A percentile compares a stretch with the other conserved stretches of the same genome.
Evolutionary conservation across 805 yeast species (phyloP).

Genomic region (Metschnikowia gelsemii): DNA sequence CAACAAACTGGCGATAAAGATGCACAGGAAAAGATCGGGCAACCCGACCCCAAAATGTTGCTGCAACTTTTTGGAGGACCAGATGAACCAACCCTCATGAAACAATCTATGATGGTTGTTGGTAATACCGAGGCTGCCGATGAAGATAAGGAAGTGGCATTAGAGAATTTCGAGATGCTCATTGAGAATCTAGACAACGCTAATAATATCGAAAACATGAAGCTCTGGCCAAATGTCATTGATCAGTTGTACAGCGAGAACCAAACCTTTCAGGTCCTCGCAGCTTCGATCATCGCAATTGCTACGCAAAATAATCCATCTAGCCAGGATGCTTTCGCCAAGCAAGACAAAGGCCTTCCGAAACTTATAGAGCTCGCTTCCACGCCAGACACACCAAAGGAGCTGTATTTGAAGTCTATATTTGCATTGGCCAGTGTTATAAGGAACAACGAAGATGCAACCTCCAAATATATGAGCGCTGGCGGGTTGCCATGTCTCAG

Average conservation of each 20-base stretch:
- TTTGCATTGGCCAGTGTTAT: slow-evolving; percentile 75
- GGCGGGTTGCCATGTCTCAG: slow-evolving; percentile 64
- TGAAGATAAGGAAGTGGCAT: slow-evolving; percentile 69
- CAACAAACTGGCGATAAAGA: slow-evolving; percentile 71
- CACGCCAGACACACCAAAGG: slow-evolving; percentile 19
- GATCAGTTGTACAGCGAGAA: slow-evolving; percentile 44
- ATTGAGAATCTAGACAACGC: slow-evolving; percentile 94
- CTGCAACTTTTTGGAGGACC: slow-evolving; percentile 75
- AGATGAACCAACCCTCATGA: slow-evolving; percentile 90
- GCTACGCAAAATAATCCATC: slow-evolving; percentile 89
- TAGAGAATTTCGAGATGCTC: slow-evolving; percentile 90
- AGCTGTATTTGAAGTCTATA: slow-evolving; percentile 59
- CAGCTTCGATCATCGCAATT: slow-evolving; percentile 78
- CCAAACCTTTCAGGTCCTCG: slow-evolving; percentile 48
- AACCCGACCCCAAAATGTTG: slow-evolving; percentile 76
- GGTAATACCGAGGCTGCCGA: slow-evolving; percentile 54
- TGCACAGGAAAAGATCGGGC: slow-evolving; percentile 59
- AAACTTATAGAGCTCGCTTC: slow-evolving; percentile 46
- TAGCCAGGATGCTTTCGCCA: slow-evolving; percentile 65
- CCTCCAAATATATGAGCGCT: slow-evolving; percentile 50
- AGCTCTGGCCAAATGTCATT: slow-evolving; percentile 76
- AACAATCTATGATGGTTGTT: slow-evolving; percentile 64
- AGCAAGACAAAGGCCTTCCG: slow-evolving; percentile 48
- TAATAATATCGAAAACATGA: slow-evolving; percentile 79
- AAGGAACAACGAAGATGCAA: slow-evolving; percentile 63